These are phyloP conservation scores for Hygrophila difformis DNA, from an alignment of 257 asterid genomes.

Conservation along the genomic window DNA sequence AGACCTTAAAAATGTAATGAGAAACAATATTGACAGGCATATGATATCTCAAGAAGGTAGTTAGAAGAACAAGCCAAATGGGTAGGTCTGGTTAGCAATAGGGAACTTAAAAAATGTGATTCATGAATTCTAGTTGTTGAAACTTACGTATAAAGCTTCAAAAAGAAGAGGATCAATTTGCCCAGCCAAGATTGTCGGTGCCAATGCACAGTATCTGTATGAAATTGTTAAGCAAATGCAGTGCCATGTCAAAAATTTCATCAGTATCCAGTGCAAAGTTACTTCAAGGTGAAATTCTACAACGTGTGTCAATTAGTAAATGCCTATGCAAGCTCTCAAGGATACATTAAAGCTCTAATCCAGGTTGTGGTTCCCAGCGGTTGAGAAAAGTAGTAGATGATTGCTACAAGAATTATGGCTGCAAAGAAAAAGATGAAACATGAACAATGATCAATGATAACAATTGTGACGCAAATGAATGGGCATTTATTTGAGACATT, in stretches of 20 bases:
- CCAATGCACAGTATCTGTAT: slow-evolving; percentile 74
- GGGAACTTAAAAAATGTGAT: neutral
- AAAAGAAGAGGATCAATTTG: slow-evolving; percentile 85
- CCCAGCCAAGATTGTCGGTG: slow-evolving; percentile 91
- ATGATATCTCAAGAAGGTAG: neutral
- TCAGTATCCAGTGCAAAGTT: neutral
- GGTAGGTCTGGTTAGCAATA: neutral
- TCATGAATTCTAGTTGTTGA: neutral
- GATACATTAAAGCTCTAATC: slow-evolving; percentile 81
- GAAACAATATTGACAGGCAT: neutral
- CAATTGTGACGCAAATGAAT: neutral
- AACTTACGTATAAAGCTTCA: slow-evolving; percentile 91
- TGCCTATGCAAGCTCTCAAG: slow-evolving; percentile 16
- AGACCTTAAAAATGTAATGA: neutral
- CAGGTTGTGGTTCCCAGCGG: slow-evolving; percentile 71
- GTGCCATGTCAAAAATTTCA: neutral
- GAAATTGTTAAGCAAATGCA: slow-evolving; percentile 27
- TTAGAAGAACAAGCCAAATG: neutral
- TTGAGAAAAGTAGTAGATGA: slow-evolving; percentile 82
- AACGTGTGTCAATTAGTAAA: neutral
- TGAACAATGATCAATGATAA: slow-evolving; percentile 11
- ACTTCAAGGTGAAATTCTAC: neutral
- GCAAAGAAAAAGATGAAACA: slow-evolving; percentile 23
- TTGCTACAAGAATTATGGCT: slow-evolving; percentile 74
- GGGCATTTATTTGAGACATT: neutral